phyloP scores from a whole-genome alignment of 2,329 filamentous ascomycete genomes.

The Apiospora phragmitis region DNA sequence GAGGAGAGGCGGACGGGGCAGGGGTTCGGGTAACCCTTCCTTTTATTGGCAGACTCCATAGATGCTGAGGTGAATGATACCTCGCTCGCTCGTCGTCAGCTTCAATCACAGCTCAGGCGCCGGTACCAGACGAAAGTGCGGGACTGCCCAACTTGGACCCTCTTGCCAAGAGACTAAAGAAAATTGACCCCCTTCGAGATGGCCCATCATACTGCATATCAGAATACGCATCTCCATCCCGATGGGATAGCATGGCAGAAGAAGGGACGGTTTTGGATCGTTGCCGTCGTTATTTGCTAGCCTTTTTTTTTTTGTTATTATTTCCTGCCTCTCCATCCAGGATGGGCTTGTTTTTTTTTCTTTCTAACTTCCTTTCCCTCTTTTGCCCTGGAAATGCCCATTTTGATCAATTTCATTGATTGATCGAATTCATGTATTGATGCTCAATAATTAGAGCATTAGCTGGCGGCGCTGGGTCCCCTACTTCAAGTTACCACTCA shows the following conservation, averaged over 20 bases:
- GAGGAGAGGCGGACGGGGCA: neutral
- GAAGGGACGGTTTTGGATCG: neutral
- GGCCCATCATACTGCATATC: neutral
- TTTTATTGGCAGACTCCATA: neutral
- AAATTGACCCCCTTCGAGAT: conserved; percentile 5
- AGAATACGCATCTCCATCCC: conserved; percentile 6
- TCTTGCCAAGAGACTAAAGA: conserved; percentile 9
- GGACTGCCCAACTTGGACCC: conserved; percentile 9
- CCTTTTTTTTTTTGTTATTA: neutral
- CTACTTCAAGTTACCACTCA: neutral
- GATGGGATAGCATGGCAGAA: neutral
- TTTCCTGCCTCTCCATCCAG: neutral
- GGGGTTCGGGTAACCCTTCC: conserved; percentile 1
- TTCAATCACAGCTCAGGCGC: neutral
- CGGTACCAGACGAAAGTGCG: conserved; percentile 4
- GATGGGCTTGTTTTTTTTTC: neutral
- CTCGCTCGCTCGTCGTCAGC: conserved; percentile 5
- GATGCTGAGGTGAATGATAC: neutral
- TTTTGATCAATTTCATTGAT: neutral
- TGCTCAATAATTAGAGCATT: neutral
- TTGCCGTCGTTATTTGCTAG: neutral
- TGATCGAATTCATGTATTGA: neutral
- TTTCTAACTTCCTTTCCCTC: neutral
- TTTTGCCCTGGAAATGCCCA: neutral
- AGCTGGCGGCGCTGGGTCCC: no score